These are phyloP conservation scores for Vigna mungo DNA, from an alignment of 306 rosid genomes.

Conservation along the genomic window DNA sequence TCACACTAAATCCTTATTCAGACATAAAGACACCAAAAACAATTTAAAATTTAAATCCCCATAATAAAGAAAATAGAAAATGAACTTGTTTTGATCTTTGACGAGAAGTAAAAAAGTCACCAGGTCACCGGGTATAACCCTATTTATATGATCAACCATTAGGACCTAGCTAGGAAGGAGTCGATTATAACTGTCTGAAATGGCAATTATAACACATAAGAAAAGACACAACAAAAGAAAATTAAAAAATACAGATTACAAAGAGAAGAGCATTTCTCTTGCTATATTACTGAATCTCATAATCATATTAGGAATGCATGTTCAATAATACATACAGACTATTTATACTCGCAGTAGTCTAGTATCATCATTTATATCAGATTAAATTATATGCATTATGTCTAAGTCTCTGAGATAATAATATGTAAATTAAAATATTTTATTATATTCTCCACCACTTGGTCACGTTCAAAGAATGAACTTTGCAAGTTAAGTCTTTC, in stretches of 20 bases:
- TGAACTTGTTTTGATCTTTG: background rate
- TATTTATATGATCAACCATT: background rate
- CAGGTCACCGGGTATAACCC: background rate
- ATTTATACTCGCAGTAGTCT: background rate
- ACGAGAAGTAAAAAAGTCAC: background rate
- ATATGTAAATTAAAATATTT: background rate
- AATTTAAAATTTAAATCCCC: background rate
- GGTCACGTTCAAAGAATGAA: background rate
- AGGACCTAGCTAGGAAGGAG: background rate
- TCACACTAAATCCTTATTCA: slow-evolving; percentile 5
- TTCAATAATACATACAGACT: background rate
- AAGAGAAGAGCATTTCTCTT: background rate
- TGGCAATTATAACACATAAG: background rate
- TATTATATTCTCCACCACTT: slow-evolving; percentile 3
- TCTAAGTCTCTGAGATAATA: background rate
- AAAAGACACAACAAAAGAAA: background rate
- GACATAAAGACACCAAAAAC: slow-evolving; percentile 29
- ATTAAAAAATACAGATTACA: background rate
- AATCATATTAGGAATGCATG: slow-evolving; percentile 23
- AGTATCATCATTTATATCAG: slow-evolving; percentile 3
- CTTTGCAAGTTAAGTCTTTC: background rate
- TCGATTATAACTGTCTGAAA: background rate
- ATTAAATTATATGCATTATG: background rate
- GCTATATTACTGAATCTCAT: slow-evolving; percentile 2
- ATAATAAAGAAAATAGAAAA: background rate